Evolutionary conservation across 805 yeast genomes (phyloP), one percentile per base, ranked within the genome.

Genomic region (Yarrowia divulgata): DNA sequence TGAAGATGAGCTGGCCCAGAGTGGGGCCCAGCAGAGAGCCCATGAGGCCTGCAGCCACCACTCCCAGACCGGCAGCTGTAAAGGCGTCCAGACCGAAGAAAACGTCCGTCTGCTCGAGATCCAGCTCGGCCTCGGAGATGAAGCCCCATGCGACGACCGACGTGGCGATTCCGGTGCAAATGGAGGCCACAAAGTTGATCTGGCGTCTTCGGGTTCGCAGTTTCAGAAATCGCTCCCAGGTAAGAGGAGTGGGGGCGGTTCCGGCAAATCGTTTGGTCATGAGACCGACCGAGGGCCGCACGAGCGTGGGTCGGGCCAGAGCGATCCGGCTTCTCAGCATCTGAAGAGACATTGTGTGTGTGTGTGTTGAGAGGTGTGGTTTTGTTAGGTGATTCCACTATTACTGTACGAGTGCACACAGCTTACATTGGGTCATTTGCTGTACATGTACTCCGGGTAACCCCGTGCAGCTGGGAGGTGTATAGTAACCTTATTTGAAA

Each of bases 1-100:
- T 84, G 81, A 93, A 93, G 4, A 91, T 74, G 35, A 86, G 81
- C 66, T 89, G 87, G 23, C 97, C 98, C 40, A 91, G 75, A 3
- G 86, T 76, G 55, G 98, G 98, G 1, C 98, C 98, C 60, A 87
- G 81, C 73, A 93, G 79, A 75, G 87, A 92, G 2, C 98, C 98
- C 43, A 89, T 77, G 57, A 87, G 87, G 34, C 94, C 94, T 14
- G 90, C 88, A 14, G 88, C 81, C 69, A 90, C 78, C 54, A 93
- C 85, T 0, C 89, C 93, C 52, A 90, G 91, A 46, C 90, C 88
- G 75, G 89, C 84, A 48, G 91, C 91, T 78, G 90, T 86, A 73
- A 91, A 82, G n/a, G 97, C 92, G 76, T 95, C 98, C 71, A 94
- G 83, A 1, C 98, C 99, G 79, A 90, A 85, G 63, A 94, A 84